phyloP scores from a whole-genome alignment of 192 early-diverging fungal species.

The Linnemannia hyalina region DNA sequence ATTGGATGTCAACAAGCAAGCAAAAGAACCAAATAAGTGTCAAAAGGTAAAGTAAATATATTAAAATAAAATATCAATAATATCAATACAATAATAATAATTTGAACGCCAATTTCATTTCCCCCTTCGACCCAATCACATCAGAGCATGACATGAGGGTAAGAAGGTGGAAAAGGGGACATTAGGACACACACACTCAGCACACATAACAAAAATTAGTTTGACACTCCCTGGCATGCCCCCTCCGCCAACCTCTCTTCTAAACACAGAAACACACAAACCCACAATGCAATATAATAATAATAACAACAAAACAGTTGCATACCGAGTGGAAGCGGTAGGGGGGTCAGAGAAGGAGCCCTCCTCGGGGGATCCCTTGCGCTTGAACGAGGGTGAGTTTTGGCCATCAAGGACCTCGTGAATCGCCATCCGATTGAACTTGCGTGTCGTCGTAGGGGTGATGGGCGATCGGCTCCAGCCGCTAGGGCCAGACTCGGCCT shows the following conservation, averaged over 20 bases:
- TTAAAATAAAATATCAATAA: neutral
- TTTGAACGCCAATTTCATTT: slow-evolving; percentile 26
- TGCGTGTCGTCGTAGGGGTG: slow-evolving; percentile 48
- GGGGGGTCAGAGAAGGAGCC: slow-evolving; percentile 24
- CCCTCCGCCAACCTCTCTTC: neutral
- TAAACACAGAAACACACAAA: slow-evolving; percentile 8
- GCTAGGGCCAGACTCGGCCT: slow-evolving; percentile 18
- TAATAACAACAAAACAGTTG: neutral
- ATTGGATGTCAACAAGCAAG: neutral
- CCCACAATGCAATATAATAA: neutral
- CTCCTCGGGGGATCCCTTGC: slow-evolving; percentile 53
- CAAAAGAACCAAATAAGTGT: neutral
- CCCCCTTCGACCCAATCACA: slow-evolving; percentile 14
- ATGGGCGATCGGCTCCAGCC: slow-evolving; percentile 45
- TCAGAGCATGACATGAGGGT: neutral
- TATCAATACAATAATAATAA: neutral
- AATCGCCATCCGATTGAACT: slow-evolving; percentile 54
- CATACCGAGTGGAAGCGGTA: slow-evolving; percentile 35
- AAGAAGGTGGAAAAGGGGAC: neutral
- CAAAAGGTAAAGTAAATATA: neutral
- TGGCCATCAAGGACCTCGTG: slow-evolving; percentile 49
- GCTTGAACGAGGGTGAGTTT: slow-evolving; percentile 45
- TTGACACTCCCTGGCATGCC: neutral
- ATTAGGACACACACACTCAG: neutral
- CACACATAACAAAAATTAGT: neutral